Conservation (phyloP, 371 early-diverging fungal species). For the Lichtheimia ramosa region DNA sequence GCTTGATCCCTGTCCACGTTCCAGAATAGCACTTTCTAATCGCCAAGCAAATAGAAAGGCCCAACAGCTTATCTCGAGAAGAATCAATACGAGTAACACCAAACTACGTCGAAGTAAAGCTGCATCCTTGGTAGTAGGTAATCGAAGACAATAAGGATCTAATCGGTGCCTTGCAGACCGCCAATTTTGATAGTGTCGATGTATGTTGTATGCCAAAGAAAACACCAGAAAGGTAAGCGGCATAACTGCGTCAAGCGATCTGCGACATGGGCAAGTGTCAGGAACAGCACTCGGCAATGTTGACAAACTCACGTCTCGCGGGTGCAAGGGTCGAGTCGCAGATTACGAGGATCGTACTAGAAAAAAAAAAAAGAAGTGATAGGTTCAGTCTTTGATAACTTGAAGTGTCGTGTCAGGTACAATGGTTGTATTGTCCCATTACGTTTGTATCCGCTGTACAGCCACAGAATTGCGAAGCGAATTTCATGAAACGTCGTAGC, state of each 20-base stretch:
- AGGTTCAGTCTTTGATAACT: constrained; percentile 2
- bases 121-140: constrained; percentile 37
- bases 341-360: constrained; percentile 11
- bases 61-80: constrained; percentile 47
- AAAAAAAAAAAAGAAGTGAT: background rate
- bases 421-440: background rate
- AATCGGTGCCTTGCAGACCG: constrained; percentile 8
- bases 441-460: constrained; percentile 25
- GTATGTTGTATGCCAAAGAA: constrained; percentile 23
- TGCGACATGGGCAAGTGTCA: constrained; percentile 11
- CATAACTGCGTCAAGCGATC: constrained; percentile 33
- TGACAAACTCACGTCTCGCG: constrained; percentile 31
- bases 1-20: constrained; percentile 17
- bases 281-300: background rate
- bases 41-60: constrained; percentile 54
- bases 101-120: constrained; percentile 34
- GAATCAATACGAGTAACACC: constrained; percentile 28
- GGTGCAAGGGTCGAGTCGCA: constrained; percentile 30
- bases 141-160: constrained; percentile 23
- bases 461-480: constrained; percentile 30
- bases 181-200: constrained; percentile 20
- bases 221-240: constrained; percentile 31
- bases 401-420: background rate
- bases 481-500: constrained; percentile 7
- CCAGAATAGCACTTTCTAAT: constrained; percentile 42